phyloP scores from a whole-genome alignment of 75 land plant species.

The Pinus albicaulis region DNA sequence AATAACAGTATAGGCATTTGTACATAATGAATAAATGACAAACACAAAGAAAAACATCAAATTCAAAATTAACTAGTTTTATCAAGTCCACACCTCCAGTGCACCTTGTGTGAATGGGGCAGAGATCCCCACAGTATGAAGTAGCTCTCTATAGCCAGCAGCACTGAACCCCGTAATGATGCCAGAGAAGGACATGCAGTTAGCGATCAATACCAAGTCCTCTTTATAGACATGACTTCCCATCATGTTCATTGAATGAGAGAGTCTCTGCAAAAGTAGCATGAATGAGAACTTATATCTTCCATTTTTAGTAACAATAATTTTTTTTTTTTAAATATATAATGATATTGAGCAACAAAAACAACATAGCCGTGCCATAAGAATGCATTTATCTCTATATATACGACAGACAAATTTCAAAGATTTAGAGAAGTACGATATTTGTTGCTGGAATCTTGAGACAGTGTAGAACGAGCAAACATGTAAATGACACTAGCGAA shows the following conservation, averaged over 20 bases:
- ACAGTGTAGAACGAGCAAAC: too few relatives aligned
- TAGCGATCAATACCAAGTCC: constrained; percentile 69
- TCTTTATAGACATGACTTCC: constrained; percentile 56
- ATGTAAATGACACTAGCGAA: too few relatives aligned
- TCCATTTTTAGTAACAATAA: too few relatives aligned
- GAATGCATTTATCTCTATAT: too few relatives aligned
- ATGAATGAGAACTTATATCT: neutral
- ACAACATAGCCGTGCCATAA: too few relatives aligned
- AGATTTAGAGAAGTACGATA: too few relatives aligned
- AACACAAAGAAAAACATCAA: neutral
- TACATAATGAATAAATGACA: neutral
- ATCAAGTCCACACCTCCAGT: constrained; percentile 46
- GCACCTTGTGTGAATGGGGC: constrained; percentile 82
- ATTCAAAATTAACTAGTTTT: neutral
- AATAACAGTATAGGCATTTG: neutral
- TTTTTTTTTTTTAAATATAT: neutral
- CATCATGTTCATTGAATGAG: constrained; percentile 45
- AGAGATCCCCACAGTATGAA: constrained; percentile 45
- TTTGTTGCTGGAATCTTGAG: too few relatives aligned
- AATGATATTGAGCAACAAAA: neutral
- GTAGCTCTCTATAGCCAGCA: constrained; percentile 65
- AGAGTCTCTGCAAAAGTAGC: constrained; percentile 53
- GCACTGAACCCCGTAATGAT: constrained; percentile 71
- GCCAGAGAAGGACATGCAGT: constrained; percentile 74
- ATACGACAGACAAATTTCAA: too few relatives aligned